These are phyloP conservation scores for Phytophthora pisi DNA, from an alignment of 352 stramenopile species.

Conservation along the genomic window DNA sequence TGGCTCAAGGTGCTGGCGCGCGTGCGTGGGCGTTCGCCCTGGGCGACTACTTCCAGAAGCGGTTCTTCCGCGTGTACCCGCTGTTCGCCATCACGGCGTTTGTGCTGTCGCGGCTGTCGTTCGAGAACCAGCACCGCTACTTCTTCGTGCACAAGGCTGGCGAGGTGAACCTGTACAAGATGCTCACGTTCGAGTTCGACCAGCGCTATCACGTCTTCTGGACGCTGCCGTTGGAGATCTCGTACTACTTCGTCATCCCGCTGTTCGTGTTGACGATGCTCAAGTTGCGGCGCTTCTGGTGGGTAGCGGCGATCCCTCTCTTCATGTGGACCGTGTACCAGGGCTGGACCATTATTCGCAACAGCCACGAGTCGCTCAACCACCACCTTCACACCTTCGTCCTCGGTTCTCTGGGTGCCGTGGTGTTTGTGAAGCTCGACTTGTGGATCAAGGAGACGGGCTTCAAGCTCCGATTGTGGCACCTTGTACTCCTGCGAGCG, in stretches of 20 bases:
- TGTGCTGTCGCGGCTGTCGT: conserved; percentile 35
- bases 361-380: conserved; percentile 31
- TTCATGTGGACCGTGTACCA: conserved; percentile 32
- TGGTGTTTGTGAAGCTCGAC: conserved; percentile 39
- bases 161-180: conserved; percentile 38
- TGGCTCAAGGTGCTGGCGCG: conserved; percentile 22
- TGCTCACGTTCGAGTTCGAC: conserved; percentile 41
- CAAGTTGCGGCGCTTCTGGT: conserved; percentile 33
- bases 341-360: conserved; percentile 25
- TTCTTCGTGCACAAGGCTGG: conserved; percentile 29
- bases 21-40: conserved; percentile 28
- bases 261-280: conserved; percentile 38
- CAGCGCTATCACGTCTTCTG: conserved; percentile 55
- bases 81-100: conserved; percentile 46
- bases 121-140: conserved; percentile 35
- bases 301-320: conserved; percentile 28
- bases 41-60: conserved; percentile 53
- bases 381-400: conserved; percentile 43
- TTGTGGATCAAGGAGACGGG: conserved; percentile 18
- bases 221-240: conserved; percentile 55
- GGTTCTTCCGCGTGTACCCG: conserved; percentile 63
- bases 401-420: conserved; percentile 37
- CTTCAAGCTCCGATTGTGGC: conserved; percentile 30
- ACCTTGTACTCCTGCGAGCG: conserved; percentile 19
- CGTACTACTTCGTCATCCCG: conserved; percentile 50